Conservation (phyloP, 2,329 filamentous ascomycete genomes). For the Claviceps sp. region DNA sequence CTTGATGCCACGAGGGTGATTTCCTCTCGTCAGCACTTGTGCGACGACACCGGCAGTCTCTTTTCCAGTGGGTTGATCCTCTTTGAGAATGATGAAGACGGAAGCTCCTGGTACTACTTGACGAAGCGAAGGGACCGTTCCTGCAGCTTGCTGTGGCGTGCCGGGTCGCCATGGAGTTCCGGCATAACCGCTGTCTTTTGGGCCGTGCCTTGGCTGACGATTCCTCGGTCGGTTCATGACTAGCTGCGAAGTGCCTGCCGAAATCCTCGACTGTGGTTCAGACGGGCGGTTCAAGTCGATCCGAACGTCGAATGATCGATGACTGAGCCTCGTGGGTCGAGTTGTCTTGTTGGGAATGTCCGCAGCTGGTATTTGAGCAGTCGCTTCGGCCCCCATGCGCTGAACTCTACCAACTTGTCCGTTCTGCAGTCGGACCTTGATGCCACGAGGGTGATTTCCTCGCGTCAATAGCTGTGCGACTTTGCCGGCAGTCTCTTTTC, state of each 20-base stretch:
- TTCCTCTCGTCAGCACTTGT: constrained; percentile 56
- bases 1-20: constrained; percentile 70
- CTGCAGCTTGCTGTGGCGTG: constrained; percentile 22
- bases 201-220: constrained; percentile 15
- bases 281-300: constrained; percentile 21
- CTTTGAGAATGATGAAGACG: constrained; percentile 64
- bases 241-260: constrained; percentile 19
- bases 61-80: constrained; percentile 60
- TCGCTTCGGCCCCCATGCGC: constrained; percentile 28
- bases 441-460: constrained; percentile 63
- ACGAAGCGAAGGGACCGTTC: constrained; percentile 30
- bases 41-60: constrained; percentile 54
- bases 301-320: constrained; percentile 22
- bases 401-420: constrained; percentile 66
- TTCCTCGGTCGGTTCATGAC: constrained; percentile 22
- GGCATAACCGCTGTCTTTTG: not conserved
- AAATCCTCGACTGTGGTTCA: not conserved
- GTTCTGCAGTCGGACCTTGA: constrained; percentile 62
- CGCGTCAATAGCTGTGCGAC: constrained; percentile 57
- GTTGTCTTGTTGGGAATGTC: not conserved
- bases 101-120: constrained; percentile 46
- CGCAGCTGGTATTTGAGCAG: constrained; percentile 1
- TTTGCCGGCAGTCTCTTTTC: constrained; percentile 52
- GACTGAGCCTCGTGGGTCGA: constrained; percentile 15
- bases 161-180: constrained; percentile 9